Percentiles rank a stretch among this genome's conserved stretches.
These are phyloP conservation scores for Populus nigra DNA, from an alignment of 345 rosid species.

Conservation along the genomic window DNA sequence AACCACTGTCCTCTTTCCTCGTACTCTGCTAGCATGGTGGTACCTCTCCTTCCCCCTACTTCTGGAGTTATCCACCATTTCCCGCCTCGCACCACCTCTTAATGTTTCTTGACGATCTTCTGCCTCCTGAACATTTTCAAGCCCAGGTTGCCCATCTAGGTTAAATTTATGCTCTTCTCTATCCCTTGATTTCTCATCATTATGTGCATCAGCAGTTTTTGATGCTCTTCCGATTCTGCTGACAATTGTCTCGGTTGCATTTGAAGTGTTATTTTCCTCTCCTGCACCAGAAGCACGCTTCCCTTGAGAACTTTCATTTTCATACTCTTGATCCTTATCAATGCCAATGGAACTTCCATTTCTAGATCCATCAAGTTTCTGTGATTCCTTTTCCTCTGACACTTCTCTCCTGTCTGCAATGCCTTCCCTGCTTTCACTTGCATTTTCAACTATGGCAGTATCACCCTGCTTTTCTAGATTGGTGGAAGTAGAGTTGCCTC, in stretches of 20 bases:
- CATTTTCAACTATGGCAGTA: constrained; percentile 8
- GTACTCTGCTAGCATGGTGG: constrained; percentile 17
- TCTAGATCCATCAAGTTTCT: background rate
- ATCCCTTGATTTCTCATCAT: background rate
- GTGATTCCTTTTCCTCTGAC: constrained; percentile 2
- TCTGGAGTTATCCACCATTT: constrained; percentile 12
- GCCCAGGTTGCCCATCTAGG: background rate
- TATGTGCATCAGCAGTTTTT: constrained; percentile 9
- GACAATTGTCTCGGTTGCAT: constrained; percentile 4
- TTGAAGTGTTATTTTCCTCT: constrained; percentile 4
- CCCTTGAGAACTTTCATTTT: background rate
- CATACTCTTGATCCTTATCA: background rate
- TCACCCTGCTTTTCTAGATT: background rate
- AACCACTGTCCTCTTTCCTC: constrained; percentile 33
- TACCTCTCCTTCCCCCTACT: constrained; percentile 12
- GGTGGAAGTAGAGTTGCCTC: constrained; percentile 1
- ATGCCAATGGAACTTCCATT: background rate
- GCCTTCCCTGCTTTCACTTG: constrained; percentile 7
- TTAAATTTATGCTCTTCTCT: constrained; percentile 11
- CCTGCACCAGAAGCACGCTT: background rate
- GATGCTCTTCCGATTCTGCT: background rate
- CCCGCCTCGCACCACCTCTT: constrained; percentile 23
- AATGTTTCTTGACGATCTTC: constrained; percentile 7
- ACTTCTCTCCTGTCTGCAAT: constrained; percentile 2
- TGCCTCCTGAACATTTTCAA: constrained; percentile 8